Base-by-base conservation (phyloP, 1,139 yeast genomes). In the Waltiozyma sp. region DNA sequence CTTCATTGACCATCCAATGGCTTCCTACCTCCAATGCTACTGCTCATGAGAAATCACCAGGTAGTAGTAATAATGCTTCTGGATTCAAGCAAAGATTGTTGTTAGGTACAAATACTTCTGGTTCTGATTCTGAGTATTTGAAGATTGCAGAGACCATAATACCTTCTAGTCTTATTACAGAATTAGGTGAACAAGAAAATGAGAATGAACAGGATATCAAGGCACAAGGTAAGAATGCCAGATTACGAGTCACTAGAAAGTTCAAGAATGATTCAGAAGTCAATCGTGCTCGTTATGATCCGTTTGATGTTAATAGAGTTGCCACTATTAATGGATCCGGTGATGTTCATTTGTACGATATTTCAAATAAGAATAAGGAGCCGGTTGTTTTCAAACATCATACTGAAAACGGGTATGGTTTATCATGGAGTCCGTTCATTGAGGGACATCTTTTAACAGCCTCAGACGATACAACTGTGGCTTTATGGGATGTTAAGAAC, bases 71-170 rank as follows among this genome's bases (percentile, higher is more conserved):
- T 8, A 34, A 40, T 4, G 44, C 39, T 2, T 39, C 41, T 1
- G 50, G 50, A 2, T 51, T 53, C 8, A 57, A 59, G 24, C 69
- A 66, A 47, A 57, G 63, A 38, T 60, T 91, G 44, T 60, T 89
- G 19, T 63, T 89, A 37, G 95, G 96, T 13, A 91, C 98, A 0
- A 89, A 86, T 57, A 86, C 97, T 0, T 76, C 89, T 1, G 94
- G 87, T 3, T 80, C 76, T 45, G 94, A 80, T 43, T 73, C 73
- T 4, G 85, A 91, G 58, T 86, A 77, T 59, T 62, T 91, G 49
- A 84, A 91, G 57, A 64, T 88, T 28, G 95, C 91, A 2, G 65
- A 77, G 4, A 75, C 88, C 2, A 80, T 80, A 43, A 54, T 84
- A n/a, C 95, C 95, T 1, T 58, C 61, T 34, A 60, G 59, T 16